These are phyloP conservation scores for Phytophthora multivora DNA, from an alignment of 352 stramenopile species.

Conservation along the genomic window DNA sequence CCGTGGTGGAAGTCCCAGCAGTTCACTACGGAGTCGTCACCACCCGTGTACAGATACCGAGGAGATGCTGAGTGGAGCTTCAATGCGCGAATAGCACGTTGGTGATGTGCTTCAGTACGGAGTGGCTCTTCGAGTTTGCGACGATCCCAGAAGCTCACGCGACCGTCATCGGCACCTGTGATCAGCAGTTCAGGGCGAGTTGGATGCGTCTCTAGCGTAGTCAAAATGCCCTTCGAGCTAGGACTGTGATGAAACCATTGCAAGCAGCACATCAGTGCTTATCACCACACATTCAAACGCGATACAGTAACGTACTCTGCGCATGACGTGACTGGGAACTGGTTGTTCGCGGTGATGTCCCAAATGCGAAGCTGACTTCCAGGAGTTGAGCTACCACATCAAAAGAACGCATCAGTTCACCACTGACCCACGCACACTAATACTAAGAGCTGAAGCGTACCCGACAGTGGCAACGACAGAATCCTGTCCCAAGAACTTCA, in stretches of 20 bases:
- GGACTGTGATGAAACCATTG: conserved; percentile 16
- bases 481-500: conserved; percentile 77
- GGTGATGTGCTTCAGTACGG: conserved; percentile 68
- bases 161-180: conserved; percentile 70
- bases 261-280: not conserved
- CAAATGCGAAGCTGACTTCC: conserved; percentile 76
- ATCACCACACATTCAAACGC: not conserved
- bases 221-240: conserved; percentile 49
- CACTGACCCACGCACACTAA: no score
- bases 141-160: conserved; percentile 77
- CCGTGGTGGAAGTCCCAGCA: conserved; percentile 78
- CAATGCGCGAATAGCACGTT: conserved; percentile 66
- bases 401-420: conserved; percentile 5
- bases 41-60: conserved; percentile 66
- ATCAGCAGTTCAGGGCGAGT: conserved; percentile 79
- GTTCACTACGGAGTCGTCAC: conserved; percentile 68
- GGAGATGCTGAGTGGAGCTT: conserved; percentile 68
- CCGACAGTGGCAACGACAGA: conserved; percentile 74
- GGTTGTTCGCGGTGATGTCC: conserved; percentile 62
- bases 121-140: conserved; percentile 69
- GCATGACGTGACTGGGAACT: conserved; percentile 56
- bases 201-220: conserved; percentile 72
- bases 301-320: conserved; percentile 51
- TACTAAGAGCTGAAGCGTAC: conserved; percentile 30
- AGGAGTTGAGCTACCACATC: conserved; percentile 42